Percentiles rank a stretch among this genome's conserved stretches.
Conservation (phyloP, 495 filamentous ascomycete species). For the Rusavskia elegans region DNA sequence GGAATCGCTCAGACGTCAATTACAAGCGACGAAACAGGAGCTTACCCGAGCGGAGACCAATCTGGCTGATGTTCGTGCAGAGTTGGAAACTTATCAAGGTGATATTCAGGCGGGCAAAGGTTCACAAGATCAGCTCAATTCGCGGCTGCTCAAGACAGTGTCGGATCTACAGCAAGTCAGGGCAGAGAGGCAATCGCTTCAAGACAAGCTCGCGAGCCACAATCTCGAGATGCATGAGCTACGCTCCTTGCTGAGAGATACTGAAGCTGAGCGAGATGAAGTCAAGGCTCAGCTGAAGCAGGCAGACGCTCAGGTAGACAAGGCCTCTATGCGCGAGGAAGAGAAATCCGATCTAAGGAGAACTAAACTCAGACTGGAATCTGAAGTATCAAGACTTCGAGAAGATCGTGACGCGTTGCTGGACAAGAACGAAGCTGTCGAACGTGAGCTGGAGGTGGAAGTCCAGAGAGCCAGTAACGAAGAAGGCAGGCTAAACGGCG, state of each 20-base stretch:
- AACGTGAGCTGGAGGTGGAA: constrained; percentile 37
- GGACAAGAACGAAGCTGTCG: constrained; percentile 34
- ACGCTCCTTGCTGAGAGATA: constrained; percentile 32
- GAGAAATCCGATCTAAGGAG: constrained; percentile 47
- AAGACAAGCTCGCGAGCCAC: constrained; percentile 44
- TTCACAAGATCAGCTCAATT: neutral
- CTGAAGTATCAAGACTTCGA: constrained; percentile 38
- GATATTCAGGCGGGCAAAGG: constrained; percentile 14
- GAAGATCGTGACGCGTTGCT: constrained; percentile 37
- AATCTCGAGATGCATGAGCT: constrained; percentile 44
- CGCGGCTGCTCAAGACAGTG: constrained; percentile 26
- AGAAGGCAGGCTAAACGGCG: constrained; percentile 38
- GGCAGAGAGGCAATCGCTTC: constrained; percentile 42
- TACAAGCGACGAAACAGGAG: constrained; percentile 20
- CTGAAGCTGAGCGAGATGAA: constrained; percentile 49
- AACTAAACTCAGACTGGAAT: constrained; percentile 40
- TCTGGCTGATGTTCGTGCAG: constrained; percentile 12
- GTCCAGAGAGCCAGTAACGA: constrained; percentile 39
- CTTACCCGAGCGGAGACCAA: constrained; percentile 6
- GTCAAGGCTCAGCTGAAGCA: constrained; percentile 37
- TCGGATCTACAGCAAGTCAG: constrained; percentile 31
- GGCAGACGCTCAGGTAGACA: constrained; percentile 31
- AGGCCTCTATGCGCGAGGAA: constrained; percentile 40
- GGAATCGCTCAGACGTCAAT: constrained; percentile 32
- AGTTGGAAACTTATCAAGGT: constrained; percentile 4